Evolutionary conservation across 495 filamentous ascomycete genomes (phyloP).

Genomic region (Beverwykella pulmonaria): DNA sequence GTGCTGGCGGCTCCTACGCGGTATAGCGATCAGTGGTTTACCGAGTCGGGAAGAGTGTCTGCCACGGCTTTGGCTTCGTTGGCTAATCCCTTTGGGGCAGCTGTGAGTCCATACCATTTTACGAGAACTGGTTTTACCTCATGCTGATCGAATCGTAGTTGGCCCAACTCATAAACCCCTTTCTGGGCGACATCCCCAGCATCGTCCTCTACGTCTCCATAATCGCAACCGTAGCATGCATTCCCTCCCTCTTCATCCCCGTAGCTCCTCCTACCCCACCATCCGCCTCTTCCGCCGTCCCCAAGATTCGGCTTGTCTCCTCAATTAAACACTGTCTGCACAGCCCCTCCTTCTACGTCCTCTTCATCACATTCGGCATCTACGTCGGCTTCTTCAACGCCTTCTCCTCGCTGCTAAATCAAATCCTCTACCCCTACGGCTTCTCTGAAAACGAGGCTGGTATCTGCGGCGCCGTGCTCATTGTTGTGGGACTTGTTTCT

Average conservation of each 20-base stretch:
- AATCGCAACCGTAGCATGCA: conserved; percentile 69
- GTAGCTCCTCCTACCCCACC: conserved; percentile 70
- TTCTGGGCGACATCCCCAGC: conserved; percentile 71
- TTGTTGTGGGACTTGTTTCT: conserved; percentile 78
- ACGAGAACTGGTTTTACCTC: not conserved
- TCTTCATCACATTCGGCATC: conserved; percentile 73
- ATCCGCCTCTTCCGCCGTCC: conserved; percentile 49
- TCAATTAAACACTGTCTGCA: conserved; percentile 34
- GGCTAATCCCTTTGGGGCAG: conserved; percentile 86
- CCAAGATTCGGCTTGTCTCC: conserved; percentile 60
- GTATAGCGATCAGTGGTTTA: conserved; percentile 96
- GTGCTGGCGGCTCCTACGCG: conserved; percentile 85
- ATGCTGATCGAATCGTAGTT: conserved; percentile 46
- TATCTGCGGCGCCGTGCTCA: conserved; percentile 87
- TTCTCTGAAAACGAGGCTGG: conserved; percentile 82
- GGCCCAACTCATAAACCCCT: conserved; percentile 81
- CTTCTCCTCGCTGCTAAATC: conserved; percentile 84
- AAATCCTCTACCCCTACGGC: conserved; percentile 81
- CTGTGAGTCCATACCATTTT: conserved; percentile 44
- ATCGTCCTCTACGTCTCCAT: conserved; percentile 88
- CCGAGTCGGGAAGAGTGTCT: conserved; percentile 75
- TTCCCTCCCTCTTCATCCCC: conserved; percentile 88
- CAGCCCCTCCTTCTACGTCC: conserved; percentile 71
- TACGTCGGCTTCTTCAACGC: conserved; percentile 95
- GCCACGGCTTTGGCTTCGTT: conserved; percentile 85